Base-by-base conservation (phyloP, 2,329 filamentous ascomycete genomes). In the Aurifilum marmelostoma region DNA sequence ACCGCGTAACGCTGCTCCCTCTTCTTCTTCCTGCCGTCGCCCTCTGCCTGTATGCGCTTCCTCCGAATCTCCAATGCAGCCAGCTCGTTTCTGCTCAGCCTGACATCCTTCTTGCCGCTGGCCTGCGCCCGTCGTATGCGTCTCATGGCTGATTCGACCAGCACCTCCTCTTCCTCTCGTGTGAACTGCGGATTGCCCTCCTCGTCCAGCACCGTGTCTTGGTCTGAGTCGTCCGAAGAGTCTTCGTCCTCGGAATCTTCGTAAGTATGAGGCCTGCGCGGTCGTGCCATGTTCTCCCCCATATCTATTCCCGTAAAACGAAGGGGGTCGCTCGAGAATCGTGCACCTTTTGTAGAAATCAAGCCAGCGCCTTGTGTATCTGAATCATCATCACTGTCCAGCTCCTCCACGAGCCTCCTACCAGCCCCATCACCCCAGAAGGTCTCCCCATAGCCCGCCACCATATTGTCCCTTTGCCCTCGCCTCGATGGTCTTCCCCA, bases 401-500 rank as follows among this genome's bases (percentile, higher is more conserved):
- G 75, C 80, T 94, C 91, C 80, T 93, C 88, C 77, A 93, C 88
- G 72, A 84, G 81, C 75, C 86, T 81, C 75, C 77, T 75, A 68
- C 77, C 61, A 32, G 41, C 50, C 41, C 65, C 77, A 72, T 74
- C 71, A 71, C 72, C 75, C 79, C 82, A 84, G 73, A 76, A 73
- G 67, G 77, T 78, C 75, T 80, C 77, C 71, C 77, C 76, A 71
- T 83, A 83, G 76, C 82, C 80, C 81, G 84, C 85, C 81, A 81
- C 81, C 69, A 73, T 73, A 24, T 83, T 83, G 82, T 83, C 88
- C 85, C 87, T 88, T 86, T 88, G 86, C 83, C 86, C 89, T 87
- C 90, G 92, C 92, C 93, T 92, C 88, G 93, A 92, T 96, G 94
- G 93, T 97, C 95, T 97, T 97, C 94, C 95, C 95, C 92, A 94